phyloP scores from a whole-genome alignment of 2,329 filamentous ascomycete genomes.

The Penicillium sp. region DNA sequence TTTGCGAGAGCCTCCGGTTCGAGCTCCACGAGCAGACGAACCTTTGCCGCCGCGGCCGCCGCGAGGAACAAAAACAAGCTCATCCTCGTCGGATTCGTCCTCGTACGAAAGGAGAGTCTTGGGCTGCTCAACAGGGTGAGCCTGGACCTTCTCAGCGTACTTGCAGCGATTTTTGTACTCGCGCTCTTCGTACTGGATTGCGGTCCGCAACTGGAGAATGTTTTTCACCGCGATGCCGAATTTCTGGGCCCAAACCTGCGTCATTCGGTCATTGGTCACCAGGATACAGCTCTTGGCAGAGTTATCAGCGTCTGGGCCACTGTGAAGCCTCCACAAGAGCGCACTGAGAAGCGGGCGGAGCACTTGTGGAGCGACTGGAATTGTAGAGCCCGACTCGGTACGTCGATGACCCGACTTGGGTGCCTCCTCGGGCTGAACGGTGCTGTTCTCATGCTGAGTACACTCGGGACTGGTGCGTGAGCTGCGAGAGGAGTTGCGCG shows the following conservation, averaged over 20 bases:
- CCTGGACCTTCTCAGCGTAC: slow-evolving; percentile 40
- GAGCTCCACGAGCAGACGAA: slow-evolving; percentile 21
- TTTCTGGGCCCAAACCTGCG: slow-evolving; percentile 43
- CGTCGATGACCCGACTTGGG: slow-evolving; percentile 25
- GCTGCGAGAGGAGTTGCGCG: slow-evolving; percentile 41
- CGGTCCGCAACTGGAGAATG: slow-evolving; percentile 43
- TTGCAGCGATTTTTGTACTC: slow-evolving; percentile 43
- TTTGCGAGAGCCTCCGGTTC: slow-evolving; percentile 28
- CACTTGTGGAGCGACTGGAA: slow-evolving; percentile 34
- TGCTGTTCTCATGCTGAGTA: slow-evolving; percentile 24
- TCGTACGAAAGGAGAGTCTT: slow-evolving; percentile 44
- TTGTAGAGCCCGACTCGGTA: slow-evolving; percentile 28
- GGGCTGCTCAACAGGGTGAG: slow-evolving; percentile 31
- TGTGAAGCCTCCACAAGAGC: slow-evolving; percentile 42
- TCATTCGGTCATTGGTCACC: slow-evolving; percentile 40
- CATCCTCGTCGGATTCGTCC: slow-evolving; percentile 45
- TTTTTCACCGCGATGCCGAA: slow-evolving; percentile 45
- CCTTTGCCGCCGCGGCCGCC: slow-evolving; percentile 37
- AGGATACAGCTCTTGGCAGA: slow-evolving; percentile 37
- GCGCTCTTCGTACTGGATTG: slow-evolving; percentile 43
- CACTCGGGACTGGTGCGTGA: slow-evolving; percentile 43
- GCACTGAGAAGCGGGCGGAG: slow-evolving; percentile 42
- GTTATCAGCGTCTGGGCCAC: slow-evolving; percentile 27
- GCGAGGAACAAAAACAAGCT: slow-evolving; percentile 43
- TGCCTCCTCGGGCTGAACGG: slow-evolving; percentile 17